phyloP scores from a whole-genome alignment of 2,329 filamentous ascomycete species.

The Claviceps maximensis region DNA sequence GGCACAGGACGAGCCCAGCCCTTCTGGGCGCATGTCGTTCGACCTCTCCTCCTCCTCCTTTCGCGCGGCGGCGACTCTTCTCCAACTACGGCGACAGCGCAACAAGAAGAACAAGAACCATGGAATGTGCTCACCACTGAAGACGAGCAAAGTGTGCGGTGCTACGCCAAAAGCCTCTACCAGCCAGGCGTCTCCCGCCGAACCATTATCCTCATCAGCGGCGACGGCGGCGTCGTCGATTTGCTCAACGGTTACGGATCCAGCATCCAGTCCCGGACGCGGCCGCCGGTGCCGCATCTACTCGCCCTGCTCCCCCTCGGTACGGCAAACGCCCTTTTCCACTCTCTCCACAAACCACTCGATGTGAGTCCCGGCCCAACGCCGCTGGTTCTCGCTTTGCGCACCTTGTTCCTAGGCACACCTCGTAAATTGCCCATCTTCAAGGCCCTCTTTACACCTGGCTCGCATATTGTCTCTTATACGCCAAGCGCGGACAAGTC shows the following conservation, averaged over 20 bases:
- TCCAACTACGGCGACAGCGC: background rate
- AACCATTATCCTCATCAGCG: constrained; percentile 66
- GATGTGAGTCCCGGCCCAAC: constrained; percentile 28
- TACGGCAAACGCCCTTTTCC: constrained; percentile 52
- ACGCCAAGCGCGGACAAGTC: constrained; percentile 2
- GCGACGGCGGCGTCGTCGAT: constrained; percentile 78
- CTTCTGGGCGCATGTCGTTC: constrained; percentile 43
- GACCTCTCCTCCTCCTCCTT: constrained; percentile 38
- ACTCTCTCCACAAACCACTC: constrained; percentile 46
- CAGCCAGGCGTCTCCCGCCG: constrained; percentile 6
- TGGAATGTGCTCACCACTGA: constrained; percentile 44
- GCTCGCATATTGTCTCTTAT: constrained; percentile 35
- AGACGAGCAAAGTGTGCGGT: constrained; percentile 47
- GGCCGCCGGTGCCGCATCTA: constrained; percentile 19
- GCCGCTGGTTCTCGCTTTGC: constrained; percentile 35
- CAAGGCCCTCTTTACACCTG: constrained; percentile 44
- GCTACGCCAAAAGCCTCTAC: constrained; percentile 38
- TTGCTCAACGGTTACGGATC: constrained; percentile 49
- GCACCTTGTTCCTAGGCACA: constrained; percentile 46
- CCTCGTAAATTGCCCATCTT: constrained; percentile 48
- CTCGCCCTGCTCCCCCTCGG: constrained; percentile 47
- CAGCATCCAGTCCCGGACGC: background rate
- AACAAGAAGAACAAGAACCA: background rate
- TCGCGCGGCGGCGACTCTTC: constrained; percentile 16
- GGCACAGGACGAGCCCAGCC: constrained; percentile 43